Conservation (phyloP, 2,329 filamentous ascomycete species). For the Aaosphaeria arxii region DNA sequence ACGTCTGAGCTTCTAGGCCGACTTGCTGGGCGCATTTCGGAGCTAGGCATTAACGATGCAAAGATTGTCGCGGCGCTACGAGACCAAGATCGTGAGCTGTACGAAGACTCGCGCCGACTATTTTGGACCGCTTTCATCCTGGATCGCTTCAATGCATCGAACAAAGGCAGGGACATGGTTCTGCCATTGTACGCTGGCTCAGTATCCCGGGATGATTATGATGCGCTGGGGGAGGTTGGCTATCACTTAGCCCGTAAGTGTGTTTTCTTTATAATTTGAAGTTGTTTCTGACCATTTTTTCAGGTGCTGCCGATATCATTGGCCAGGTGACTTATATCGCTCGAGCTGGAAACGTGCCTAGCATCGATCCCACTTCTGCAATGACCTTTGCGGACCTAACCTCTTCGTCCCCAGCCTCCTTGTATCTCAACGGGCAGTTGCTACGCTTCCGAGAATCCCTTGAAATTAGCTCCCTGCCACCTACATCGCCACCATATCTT, state of each 20-base stretch:
- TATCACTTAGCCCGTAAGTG: conserved; percentile 36
- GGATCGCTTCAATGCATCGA: conserved; percentile 37
- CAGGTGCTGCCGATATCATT: conserved; percentile 30
- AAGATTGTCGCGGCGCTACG: conserved; percentile 20
- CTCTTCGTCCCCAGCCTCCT: conserved; percentile 19
- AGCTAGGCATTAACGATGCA: conserved; percentile 29
- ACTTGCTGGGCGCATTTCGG: conserved; percentile 26
- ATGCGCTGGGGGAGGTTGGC: conserved; percentile 28
- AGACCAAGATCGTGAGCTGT: conserved; percentile 29
- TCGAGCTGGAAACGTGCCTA: conserved; percentile 26
- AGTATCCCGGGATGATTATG: conserved; percentile 29
- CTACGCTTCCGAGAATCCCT: conserved; percentile 30
- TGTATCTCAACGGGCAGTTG: conserved; percentile 29
- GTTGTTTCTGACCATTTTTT: not conserved
- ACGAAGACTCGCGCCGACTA: conserved; percentile 28
- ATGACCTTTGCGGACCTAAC: conserved; percentile 23
- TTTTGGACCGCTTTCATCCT: conserved; percentile 37
- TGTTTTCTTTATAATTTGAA: not conserved
- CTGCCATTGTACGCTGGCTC: conserved; percentile 28
- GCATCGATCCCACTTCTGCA: conserved; percentile 26
- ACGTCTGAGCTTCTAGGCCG: conserved; percentile 29
- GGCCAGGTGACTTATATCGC: conserved; percentile 28
- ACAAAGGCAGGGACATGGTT: conserved; percentile 29
- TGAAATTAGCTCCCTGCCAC: conserved; percentile 23
- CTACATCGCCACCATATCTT: conserved; percentile 30